Evolutionary conservation across 2,329 filamentous ascomycete species (phyloP).

Genomic region (Albifimbria verrucaria): DNA sequence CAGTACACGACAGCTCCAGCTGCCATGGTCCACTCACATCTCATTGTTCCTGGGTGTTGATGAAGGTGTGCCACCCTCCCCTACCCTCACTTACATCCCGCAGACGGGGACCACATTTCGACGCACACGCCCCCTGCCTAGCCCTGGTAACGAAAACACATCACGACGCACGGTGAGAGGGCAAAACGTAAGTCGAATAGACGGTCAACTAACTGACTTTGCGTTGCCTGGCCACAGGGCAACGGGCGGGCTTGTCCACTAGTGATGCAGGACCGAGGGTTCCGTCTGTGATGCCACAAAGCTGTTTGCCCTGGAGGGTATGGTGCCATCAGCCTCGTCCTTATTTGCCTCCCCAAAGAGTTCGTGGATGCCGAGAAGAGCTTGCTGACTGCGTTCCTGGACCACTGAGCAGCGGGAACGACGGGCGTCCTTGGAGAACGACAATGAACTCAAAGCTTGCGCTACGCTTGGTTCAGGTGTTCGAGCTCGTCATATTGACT

Average conservation of each 20-base stretch:
- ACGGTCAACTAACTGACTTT: too few species aligned
- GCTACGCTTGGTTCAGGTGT: neutral
- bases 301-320: neutral
- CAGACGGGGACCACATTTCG: neutral
- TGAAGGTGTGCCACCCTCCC: too few species aligned
- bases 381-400: too few species aligned
- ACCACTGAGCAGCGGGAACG: neutral
- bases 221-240: too few species aligned
- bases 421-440: too few species aligned
- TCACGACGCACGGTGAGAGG: neutral
- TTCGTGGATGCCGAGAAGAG: too few species aligned
- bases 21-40: neutral
- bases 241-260: neutral
- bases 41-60: too few species aligned
- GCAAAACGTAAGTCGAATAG: neutral
- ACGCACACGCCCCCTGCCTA: neutral
- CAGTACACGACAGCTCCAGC: neutral
- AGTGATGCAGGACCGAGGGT: neutral
- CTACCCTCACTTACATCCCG: neutral
- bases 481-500: neutral
- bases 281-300: neutral
- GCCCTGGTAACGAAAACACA: neutral
- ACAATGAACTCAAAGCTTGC: too few species aligned
- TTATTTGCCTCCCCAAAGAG: too few species aligned
- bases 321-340: neutral